These are phyloP conservation scores for Potentilla sterilis DNA, from an alignment of 306 rosid genomes.

Conservation along the genomic window DNA sequence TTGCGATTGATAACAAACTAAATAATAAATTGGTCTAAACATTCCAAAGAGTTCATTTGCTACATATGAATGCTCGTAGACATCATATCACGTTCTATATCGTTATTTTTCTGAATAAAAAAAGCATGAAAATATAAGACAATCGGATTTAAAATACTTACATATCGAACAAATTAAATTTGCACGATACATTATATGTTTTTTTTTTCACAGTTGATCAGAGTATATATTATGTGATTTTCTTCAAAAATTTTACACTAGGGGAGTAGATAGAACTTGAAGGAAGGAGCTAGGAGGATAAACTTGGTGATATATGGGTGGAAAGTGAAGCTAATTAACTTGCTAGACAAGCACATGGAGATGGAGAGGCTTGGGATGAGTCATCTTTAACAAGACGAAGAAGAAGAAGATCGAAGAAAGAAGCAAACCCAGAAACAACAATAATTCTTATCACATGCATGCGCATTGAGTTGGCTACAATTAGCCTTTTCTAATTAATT, in stretches of 20 bases:
- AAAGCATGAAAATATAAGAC: not conserved
- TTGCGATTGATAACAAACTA: constrained; percentile 3
- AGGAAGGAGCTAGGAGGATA: not conserved
- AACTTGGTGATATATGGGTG: not conserved
- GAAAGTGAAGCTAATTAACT: not conserved
- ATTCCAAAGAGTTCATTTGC: not conserved
- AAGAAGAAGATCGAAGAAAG: not conserved
- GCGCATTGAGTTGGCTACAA: not conserved
- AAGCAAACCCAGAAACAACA: constrained; percentile 3
- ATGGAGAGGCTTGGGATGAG: not conserved
- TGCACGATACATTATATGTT: no score
- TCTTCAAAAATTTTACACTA: no score
- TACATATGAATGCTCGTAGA: not conserved
- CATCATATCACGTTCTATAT: not conserved
- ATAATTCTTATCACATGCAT: constrained; percentile 16
- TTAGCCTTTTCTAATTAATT: not conserved
- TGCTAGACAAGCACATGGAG: constrained; percentile 12
- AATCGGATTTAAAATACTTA: not conserved
- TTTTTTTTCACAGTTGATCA: no score
- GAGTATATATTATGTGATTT: no score
- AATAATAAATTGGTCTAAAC: not conserved
- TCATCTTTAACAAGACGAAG: not conserved
- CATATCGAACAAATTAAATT: no score
- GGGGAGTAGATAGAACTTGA: no score
- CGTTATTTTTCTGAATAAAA: not conserved